Evolutionary conservation across 2,329 filamentous ascomycete species (phyloP).

Genomic region (Trichoderma brevicompactum): DNA sequence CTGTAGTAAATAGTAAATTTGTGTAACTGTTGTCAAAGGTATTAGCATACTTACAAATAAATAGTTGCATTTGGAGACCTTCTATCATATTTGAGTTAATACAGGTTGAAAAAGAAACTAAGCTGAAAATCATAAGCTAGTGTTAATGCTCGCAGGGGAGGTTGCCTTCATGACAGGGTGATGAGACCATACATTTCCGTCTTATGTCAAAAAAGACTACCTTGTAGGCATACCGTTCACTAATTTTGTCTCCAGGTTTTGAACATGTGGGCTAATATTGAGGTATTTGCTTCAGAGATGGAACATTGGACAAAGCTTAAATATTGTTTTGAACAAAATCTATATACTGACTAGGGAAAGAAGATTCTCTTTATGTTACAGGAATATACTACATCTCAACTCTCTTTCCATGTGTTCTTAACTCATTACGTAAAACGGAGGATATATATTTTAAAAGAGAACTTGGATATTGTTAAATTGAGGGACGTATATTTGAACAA

Average conservation of each 20-base stretch:
- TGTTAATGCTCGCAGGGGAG: neutral
- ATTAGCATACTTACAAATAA: neutral
- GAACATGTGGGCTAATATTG: too few relatives aligned
- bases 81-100: neutral
- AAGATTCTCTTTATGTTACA: too few relatives aligned
- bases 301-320: too few relatives aligned
- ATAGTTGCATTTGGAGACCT: too few relatives aligned
- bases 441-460: too few relatives aligned
- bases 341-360: too few relatives aligned
- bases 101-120: neutral
- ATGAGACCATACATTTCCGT: neutral
- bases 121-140: neutral
- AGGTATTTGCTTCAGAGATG: neutral
- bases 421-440: too few relatives aligned
- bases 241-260: neutral
- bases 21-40: neutral
- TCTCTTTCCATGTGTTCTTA: too few relatives aligned
- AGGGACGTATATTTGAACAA: too few relatives aligned
- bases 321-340: too few relatives aligned
- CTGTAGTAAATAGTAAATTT: neutral
- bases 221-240: neutral
- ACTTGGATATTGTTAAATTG: too few relatives aligned
- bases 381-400: too few relatives aligned
- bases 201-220: neutral
- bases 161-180: neutral